Evolutionary conservation across 1,284 basidiomycete species (phyloP).

Genomic region (Amylostereum areolatum): DNA sequence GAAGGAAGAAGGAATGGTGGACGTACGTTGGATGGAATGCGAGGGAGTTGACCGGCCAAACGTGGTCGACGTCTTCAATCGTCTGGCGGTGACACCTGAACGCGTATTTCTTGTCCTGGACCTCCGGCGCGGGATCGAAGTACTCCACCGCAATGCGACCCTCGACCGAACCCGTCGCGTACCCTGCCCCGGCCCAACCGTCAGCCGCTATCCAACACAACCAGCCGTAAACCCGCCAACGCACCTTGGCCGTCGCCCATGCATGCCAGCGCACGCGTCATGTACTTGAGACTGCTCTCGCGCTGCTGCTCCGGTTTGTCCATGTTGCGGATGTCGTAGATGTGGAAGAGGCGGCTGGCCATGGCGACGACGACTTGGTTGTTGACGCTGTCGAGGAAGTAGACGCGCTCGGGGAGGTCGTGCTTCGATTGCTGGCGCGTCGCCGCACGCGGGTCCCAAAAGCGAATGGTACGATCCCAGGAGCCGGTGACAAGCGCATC

Average conservation of each 20-base stretch:
- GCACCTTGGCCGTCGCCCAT: slow-evolving; percentile 90
- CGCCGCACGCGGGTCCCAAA: slow-evolving; percentile 76
- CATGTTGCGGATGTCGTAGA: slow-evolving; percentile 81
- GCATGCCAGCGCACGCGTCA: slow-evolving; percentile 86
- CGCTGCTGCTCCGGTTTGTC: slow-evolving; percentile 67
- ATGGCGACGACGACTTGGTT: slow-evolving; percentile 83
- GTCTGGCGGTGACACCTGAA: slow-evolving; percentile 96
- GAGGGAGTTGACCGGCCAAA: slow-evolving; percentile 96
- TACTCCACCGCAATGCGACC: slow-evolving; percentile 97
- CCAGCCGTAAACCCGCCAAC: slow-evolving; percentile 13
- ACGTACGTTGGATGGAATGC: slow-evolving; percentile 87
- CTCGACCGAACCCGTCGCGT: slow-evolving; percentile 91
- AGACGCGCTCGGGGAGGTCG: slow-evolving; percentile 76
- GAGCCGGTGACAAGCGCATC: slow-evolving; percentile 79
- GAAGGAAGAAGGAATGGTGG: not conserved
- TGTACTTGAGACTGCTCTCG: slow-evolving; percentile 93
- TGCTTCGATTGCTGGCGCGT: slow-evolving; percentile 58
- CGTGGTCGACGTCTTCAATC: slow-evolving; percentile 89
- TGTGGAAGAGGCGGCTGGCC: slow-evolving; percentile 84
- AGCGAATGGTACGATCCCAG: slow-evolving; percentile 85
- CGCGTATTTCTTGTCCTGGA: slow-evolving; percentile 91
- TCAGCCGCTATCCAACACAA: not conserved
- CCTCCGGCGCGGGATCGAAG: slow-evolving; percentile 75
- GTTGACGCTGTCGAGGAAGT: slow-evolving; percentile 71
- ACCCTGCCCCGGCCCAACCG: slow-evolving; percentile 48